A percentile compares a stretch with the other conserved stretches of the same genome.
phyloP scores from a whole-genome alignment of 352 stramenopile genomes.

The Globisporangium camurandrum region DNA sequence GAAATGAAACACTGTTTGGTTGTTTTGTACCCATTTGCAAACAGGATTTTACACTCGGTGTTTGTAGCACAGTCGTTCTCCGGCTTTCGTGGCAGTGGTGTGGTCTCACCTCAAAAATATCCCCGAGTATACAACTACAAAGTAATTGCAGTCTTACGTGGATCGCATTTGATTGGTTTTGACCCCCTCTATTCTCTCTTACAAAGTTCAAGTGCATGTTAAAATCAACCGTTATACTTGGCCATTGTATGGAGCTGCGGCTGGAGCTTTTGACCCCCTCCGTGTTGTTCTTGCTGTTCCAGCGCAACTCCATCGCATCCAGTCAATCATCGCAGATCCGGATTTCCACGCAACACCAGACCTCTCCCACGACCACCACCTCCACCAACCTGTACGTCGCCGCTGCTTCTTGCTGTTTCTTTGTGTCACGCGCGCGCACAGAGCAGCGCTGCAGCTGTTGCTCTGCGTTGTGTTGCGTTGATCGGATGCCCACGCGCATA shows the following conservation, averaged over 20 bases:
- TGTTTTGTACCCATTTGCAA: no score
- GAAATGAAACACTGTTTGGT: no score
- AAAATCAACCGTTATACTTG: no score
- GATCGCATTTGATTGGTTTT: constrained; percentile 3
- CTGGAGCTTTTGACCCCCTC: background rate
- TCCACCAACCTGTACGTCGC: constrained; percentile 1
- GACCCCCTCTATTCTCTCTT: background rate
- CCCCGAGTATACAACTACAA: no score
- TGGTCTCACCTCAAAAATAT: no score
- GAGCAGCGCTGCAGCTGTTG: background rate
- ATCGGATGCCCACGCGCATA: accelerated
- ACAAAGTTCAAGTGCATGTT: background rate
- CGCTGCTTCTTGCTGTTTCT: background rate
- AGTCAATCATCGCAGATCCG: constrained; percentile 12
- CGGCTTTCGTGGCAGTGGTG: no score
- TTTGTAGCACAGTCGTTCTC: no score
- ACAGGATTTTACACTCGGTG: no score
- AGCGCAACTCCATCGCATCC: no score
- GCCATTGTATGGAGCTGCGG: no score
- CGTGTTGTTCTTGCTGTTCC: background rate
- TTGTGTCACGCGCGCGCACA: background rate
- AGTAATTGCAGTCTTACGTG: no score
- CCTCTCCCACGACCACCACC: background rate
- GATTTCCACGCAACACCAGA: constrained; percentile 11
- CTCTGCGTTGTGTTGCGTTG: background rate